Evolutionary conservation across 345 rosid genomes (phyloP), one percentile per base, ranked within the genome.

Genomic region (Turritis glabra): DNA sequence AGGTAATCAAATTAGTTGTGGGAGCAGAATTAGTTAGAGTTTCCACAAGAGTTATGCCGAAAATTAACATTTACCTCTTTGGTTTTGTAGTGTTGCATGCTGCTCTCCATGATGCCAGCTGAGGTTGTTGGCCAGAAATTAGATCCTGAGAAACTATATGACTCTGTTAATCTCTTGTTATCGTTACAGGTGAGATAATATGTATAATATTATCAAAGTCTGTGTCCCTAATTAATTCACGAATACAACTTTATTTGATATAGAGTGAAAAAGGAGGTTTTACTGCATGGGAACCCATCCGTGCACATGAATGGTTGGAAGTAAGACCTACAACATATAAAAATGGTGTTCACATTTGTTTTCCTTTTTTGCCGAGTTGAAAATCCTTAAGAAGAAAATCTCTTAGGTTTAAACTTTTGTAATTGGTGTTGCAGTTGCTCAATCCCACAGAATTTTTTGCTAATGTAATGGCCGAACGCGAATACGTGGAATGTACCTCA

Each of bases 261-360:
- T 78, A 91, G 95, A 74, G 88, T 57, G 75, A 85, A 67, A 85
- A 79, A 43, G 97, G 95, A 7, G 95, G 71, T 18, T 0, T 69
- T 5, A 27, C 46, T 13, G 65, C 74, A 3, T 70, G 74, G 74
- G 74, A 70, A 3, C 92, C 94, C 7, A 82, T 66, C 58, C 70
- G 84, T 32, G 90, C 86, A 33, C 44, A 60, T 35, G 47, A 77
- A 7, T 88, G 94, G 93, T 26, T 90, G 48, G 83, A 80, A 72
- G 80, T 78, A 76, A 74, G 77, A 59, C 29, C 50, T 60, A 52
- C 32, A 64, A 12, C 11, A 33, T 3, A 33, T 33, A 33, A 33
- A 4, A n/a, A n/a, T n/a, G 38, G 8, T 9, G 38, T 9, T 33
- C 33, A n/a, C 27, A 7, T 8, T 11, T 8, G n/a, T n/a, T n/a